Evolutionary conservation across 345 rosid species (phyloP).

Genomic region (Eucalyptus tenuipes): DNA sequence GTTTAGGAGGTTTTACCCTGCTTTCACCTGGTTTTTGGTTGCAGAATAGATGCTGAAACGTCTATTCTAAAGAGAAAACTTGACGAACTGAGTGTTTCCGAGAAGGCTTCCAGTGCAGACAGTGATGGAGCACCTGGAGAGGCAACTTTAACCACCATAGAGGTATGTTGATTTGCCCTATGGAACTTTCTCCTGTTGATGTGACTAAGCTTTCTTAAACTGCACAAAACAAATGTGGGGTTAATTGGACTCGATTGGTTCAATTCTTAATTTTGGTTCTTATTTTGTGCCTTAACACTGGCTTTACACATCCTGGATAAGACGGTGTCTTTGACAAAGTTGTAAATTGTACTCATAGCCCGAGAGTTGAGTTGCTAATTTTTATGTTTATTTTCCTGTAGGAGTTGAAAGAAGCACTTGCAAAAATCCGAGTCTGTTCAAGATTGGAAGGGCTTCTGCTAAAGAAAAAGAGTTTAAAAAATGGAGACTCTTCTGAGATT

Average conservation of each 20-base stretch:
- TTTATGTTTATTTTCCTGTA: conserved; percentile 9
- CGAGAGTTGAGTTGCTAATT: background rate
- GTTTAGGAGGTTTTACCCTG: background rate
- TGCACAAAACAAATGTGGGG: background rate
- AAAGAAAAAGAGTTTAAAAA: conserved; percentile 53
- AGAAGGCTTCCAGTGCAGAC: conserved; percentile 22
- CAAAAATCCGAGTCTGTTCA: conserved; percentile 62
- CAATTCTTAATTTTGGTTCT: background rate
- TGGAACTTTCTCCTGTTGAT: background rate
- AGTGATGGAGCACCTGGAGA: conserved; percentile 29
- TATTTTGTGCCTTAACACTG: background rate
- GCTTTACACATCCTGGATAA: background rate
- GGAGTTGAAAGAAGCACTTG: conserved; percentile 76
- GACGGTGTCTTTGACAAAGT: background rate
- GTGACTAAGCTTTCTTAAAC: background rate
- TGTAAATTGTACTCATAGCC: background rate
- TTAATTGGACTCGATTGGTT: background rate
- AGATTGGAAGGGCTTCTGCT: conserved; percentile 69
- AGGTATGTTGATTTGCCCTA: conserved; percentile 25
- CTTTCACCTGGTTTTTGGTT: conserved; percentile 4
- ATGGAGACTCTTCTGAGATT: conserved; percentile 79
- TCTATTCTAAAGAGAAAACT: conserved; percentile 51
- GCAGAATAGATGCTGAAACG: conserved; percentile 81
- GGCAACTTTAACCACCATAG: conserved; percentile 35
- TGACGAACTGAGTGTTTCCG: conserved; percentile 25